phyloP scores from a whole-genome alignment of 1,284 basidiomycete genomes.

The Phenoliferia sp. region DNA sequence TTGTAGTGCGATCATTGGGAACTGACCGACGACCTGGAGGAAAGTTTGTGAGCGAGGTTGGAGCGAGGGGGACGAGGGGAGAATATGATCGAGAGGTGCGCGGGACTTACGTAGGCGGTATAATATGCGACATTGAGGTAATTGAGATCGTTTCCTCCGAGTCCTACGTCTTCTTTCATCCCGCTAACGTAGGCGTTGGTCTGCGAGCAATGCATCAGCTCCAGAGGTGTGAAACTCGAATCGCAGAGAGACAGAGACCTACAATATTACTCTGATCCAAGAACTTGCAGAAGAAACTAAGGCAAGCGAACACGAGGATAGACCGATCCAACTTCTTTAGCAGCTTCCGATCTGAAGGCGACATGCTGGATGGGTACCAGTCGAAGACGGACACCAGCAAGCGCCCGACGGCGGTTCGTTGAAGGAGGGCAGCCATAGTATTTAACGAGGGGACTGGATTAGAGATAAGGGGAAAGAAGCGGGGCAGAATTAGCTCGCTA shows the following conservation, averaged over 20 bases:
- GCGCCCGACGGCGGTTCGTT: not conserved
- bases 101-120: not conserved
- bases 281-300: conserved; percentile 4
- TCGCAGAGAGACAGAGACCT: not conserved
- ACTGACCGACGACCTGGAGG: not conserved
- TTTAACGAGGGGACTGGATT: too few species aligned
- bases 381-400: not conserved
- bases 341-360: not conserved
- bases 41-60: not conserved
- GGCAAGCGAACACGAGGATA: conserved; percentile 1
- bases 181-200: not conserved
- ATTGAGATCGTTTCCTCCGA: not conserved
- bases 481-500: too few species aligned
- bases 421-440: not conserved
- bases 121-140: conserved; percentile 2
- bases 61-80: not conserved
- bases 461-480: too few species aligned
- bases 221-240: not conserved
- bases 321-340: not conserved
- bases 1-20: conserved; percentile 1
- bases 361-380: not conserved
- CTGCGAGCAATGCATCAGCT: not conserved
- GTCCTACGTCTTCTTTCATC: conserved; percentile 1
- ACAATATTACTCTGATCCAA: not conserved
- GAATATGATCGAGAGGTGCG: not conserved